These are phyloP conservation scores for Blastocystis sp. DNA, from an alignment of 352 stramenopile species.

Conservation along the genomic window DNA sequence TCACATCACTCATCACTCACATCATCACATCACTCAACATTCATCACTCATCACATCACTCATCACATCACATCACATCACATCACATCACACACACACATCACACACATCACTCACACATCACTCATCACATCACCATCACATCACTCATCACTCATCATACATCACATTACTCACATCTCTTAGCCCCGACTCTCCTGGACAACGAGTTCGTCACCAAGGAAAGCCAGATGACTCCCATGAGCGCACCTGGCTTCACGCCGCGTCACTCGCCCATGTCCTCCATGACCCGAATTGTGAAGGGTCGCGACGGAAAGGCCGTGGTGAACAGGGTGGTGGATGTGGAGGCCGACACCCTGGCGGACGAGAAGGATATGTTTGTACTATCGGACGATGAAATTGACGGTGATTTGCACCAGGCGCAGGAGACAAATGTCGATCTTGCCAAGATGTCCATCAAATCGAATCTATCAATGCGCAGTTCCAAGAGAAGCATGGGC, in stretches of 20 bases:
- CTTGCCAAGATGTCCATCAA: background rate
- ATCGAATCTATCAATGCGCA: constrained; percentile 34
- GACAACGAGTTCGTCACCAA: background rate
- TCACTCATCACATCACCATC: no score
- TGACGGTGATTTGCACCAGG: background rate
- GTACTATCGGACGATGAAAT: constrained; percentile 57
- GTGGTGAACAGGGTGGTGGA: constrained; percentile 40
- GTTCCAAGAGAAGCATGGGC: background rate
- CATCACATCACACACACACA: no score
- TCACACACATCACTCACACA: no score
- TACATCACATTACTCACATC: no score
- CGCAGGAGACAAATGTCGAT: constrained; percentile 6
- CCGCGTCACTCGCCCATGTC: background rate
- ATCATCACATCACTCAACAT: no score
- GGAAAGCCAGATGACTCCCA: background rate
- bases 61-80: no score
- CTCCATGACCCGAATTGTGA: constrained; percentile 35
- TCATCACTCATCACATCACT: no score
- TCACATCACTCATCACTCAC: no score
- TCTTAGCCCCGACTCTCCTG: background rate
- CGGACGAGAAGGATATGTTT: constrained; percentile 61
- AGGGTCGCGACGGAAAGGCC: constrained; percentile 42
- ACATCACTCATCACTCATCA: no score
- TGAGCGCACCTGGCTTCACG: background rate
- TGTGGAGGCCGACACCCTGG: constrained; percentile 26